A percentile compares a stretch with the other conserved stretches of the same genome.
Conservation (phyloP, 2,329 filamentous ascomycete genomes). For the Sporothrix variecibatus region DNA sequence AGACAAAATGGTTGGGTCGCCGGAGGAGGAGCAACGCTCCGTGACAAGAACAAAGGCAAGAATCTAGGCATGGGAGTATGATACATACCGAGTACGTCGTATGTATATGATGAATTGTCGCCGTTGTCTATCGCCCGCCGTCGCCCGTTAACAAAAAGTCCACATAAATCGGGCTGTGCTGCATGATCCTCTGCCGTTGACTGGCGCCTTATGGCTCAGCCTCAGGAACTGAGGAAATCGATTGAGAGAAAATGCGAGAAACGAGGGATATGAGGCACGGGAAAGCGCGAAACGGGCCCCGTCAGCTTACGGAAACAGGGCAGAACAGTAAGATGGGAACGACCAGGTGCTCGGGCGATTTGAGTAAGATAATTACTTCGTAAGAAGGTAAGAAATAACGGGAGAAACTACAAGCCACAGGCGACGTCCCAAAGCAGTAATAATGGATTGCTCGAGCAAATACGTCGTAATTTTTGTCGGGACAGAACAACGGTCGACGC, state of each 20-base stretch:
- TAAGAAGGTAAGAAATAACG: neutral
- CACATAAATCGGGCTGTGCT: conserved; percentile 11
- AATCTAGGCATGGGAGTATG: neutral
- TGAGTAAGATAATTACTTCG: too few species aligned
- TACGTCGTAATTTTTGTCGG: neutral
- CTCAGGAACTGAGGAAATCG: neutral
- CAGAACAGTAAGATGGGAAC: neutral
- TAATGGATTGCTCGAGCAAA: neutral
- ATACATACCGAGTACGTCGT: neutral
- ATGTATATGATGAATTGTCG: neutral
- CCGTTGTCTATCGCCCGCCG: neutral
- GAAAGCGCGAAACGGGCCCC: neutral
- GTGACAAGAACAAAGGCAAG: neutral
- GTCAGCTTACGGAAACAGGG: neutral
- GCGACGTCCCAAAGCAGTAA: neutral
- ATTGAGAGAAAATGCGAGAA: conserved; percentile 12
- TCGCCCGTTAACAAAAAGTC: neutral
- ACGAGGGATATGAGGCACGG: neutral
- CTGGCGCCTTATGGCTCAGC: conserved; percentile 3
- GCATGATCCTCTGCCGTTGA: neutral
- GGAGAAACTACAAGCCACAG: neutral
- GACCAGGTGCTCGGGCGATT: conserved; percentile 2
- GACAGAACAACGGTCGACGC: neutral
- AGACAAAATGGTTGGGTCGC: conserved; percentile 5
- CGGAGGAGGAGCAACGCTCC: conserved; percentile 9